A percentile compares a stretch with the other conserved stretches of the same genome.
Conservation (phyloP, 2,329 filamentous ascomycete genomes). For the Drechslerella dactyloides region DNA sequence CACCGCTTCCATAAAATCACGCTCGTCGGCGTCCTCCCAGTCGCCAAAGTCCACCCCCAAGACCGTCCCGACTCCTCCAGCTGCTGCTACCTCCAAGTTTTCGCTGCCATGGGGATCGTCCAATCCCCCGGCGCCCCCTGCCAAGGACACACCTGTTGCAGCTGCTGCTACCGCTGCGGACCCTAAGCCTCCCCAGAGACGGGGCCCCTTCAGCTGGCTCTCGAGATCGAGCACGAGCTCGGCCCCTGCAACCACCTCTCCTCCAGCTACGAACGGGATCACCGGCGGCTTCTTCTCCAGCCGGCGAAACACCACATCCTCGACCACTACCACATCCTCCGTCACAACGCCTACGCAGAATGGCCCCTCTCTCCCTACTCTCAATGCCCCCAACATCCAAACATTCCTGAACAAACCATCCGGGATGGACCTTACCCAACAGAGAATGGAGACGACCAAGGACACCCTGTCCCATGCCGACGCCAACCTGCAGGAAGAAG, state of each 20-base stretch:
- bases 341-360: slow-evolving; percentile 70
- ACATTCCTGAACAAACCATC: slow-evolving; percentile 46
- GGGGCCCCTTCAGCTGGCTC: slow-evolving; percentile 49
- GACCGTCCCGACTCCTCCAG: slow-evolving; percentile 63
- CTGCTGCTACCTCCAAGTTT: slow-evolving; percentile 53
- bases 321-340: slow-evolving; percentile 66
- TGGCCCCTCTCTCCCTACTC: slow-evolving; percentile 44
- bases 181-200: slow-evolving; percentile 15
- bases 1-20: slow-evolving; percentile 55
- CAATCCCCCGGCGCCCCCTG: slow-evolving; percentile 37
- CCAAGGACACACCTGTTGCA: slow-evolving; percentile 18
- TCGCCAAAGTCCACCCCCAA: slow-evolving; percentile 70
- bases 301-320: slow-evolving; percentile 55
- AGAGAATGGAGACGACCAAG: slow-evolving; percentile 49
- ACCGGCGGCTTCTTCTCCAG: slow-evolving; percentile 56
- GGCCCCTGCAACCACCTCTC: slow-evolving; percentile 43
- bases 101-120: slow-evolving; percentile 53
- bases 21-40: slow-evolving; percentile 62
- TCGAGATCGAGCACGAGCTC: slow-evolving; percentile 49
- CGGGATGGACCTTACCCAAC: slow-evolving; percentile 47
- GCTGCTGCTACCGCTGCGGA: slow-evolving; percentile 56
- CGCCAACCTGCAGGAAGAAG: slow-evolving; percentile 62
- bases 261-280: slow-evolving; percentile 36
- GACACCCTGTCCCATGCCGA: slow-evolving; percentile 67
- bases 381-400: slow-evolving; percentile 41